These are phyloP conservation scores for Diplosphaera chodatii DNA, from an alignment of 139 green algal species.

Conservation along the genomic window DNA sequence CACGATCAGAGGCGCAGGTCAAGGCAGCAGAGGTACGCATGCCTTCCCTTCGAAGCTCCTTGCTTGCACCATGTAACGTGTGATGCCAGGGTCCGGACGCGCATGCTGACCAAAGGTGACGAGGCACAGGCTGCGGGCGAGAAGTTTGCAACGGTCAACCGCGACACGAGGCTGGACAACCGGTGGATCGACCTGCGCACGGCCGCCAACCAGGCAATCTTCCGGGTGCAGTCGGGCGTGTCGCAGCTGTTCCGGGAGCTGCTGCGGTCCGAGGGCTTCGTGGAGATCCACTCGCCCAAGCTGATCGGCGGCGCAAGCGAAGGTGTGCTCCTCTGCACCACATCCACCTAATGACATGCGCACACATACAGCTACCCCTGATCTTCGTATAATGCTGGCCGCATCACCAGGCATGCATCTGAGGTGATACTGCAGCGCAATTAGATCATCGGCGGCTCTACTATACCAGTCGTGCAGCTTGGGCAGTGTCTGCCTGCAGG, in stretches of 20 bases:
- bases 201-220: conserved; percentile 97
- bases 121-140: conserved; percentile 58
- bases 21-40: conserved; percentile 16
- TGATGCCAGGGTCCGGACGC: too few relatives aligned
- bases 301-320: conserved; percentile 78
- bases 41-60: too few relatives aligned
- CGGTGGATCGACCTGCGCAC: conserved; percentile 92
- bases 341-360: too few relatives aligned
- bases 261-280: conserved; percentile 68
- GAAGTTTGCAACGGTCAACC: conserved; percentile 65
- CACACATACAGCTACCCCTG: too few relatives aligned
- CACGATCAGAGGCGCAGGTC: conserved; percentile 40
- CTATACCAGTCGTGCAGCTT: too few relatives aligned
- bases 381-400: too few relatives aligned
- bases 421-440: too few relatives aligned
- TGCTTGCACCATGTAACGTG: too few relatives aligned
- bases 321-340: conserved; percentile 25
- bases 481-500: too few relatives aligned
- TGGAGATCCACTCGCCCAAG: conserved; percentile 98
- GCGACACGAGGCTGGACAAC: conserved; percentile 90
- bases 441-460: too few relatives aligned
- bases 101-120: too few relatives aligned
- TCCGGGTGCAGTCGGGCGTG: conserved; percentile 84
- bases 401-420: too few relatives aligned
- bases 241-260: conserved; percentile 81